Percentiles rank a stretch among this genome's conserved stretches.
Evolutionary conservation across 129 eudicot species (phyloP).

Genomic region (Centrapalus pauciflorus): DNA sequence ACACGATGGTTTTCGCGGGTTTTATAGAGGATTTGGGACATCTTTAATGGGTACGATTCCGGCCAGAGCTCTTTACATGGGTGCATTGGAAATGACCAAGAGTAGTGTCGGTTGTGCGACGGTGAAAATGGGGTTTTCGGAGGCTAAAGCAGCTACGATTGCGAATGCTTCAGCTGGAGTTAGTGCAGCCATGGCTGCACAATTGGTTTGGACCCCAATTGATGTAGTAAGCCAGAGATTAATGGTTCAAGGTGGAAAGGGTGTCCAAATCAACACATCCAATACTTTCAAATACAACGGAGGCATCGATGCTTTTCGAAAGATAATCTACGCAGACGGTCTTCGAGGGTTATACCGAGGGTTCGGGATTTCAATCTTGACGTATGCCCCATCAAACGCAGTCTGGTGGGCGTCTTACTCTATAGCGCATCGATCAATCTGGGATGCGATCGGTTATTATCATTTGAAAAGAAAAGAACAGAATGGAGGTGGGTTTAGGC

Average conservation of each 20-base stretch:
- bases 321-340: constrained; percentile 49
- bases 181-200: constrained; percentile 77
- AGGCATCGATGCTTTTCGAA: constrained; percentile 66
- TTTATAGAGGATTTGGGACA: constrained; percentile 80
- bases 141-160: constrained; percentile 47
- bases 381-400: constrained; percentile 82
- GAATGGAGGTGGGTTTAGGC: constrained; percentile 31
- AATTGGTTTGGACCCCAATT: constrained; percentile 85
- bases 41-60: constrained; percentile 83
- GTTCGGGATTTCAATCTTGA: constrained; percentile 67
- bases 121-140: constrained; percentile 52
- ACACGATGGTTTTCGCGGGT: constrained; percentile 58
- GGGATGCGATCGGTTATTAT: constrained; percentile 51
- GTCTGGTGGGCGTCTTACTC: constrained; percentile 91
- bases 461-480: constrained; percentile 31
- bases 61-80: constrained; percentile 83
- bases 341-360: constrained; percentile 69
- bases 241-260: constrained; percentile 64
- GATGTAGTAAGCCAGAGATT: constrained; percentile 87
- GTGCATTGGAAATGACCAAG: constrained; percentile 82
- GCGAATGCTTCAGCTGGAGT: constrained; percentile 78
- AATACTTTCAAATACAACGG: constrained; percentile 36
- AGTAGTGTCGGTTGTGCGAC: constrained; percentile 64
- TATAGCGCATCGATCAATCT: constrained; percentile 43
- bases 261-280: not conserved